Evolutionary conservation across 176 grass and related monocot genomes (phyloP).

Genomic region (Carex littledalei): DNA sequence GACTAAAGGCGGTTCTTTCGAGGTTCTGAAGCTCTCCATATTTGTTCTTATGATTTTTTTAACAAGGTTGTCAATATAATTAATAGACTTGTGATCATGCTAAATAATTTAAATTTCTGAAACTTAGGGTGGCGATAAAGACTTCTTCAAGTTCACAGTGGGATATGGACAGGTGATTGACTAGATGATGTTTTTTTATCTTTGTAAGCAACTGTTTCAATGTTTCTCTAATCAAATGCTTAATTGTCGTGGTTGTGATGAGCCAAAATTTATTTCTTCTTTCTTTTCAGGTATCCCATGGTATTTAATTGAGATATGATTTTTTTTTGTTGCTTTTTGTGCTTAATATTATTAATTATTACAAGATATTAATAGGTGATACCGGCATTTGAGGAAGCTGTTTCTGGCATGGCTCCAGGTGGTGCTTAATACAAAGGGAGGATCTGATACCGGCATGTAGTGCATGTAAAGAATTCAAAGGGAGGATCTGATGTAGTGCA

Average conservation of each 20-base stretch:
- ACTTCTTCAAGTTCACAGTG: conserved; percentile 87
- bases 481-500: too few relatives aligned
- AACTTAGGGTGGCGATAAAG: conserved; percentile 90
- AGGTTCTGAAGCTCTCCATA: conserved; percentile 40
- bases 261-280: neutral
- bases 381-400: conserved; percentile 97
- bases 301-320: neutral
- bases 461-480: too few relatives aligned
- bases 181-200: conserved; percentile 18
- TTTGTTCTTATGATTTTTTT: neutral
- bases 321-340: neutral
- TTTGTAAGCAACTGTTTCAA: neutral
- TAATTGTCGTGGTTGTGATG: neutral
- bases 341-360: neutral
- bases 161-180: conserved; percentile 73
- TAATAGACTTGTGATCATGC: neutral
- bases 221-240: neutral
- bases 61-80: neutral
- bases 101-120: conserved; percentile 3
- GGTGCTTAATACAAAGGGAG: too few relatives aligned
- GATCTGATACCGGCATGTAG: too few relatives aligned
- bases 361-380: conserved; percentile 52
- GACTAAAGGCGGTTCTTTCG: conserved; percentile 98
- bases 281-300: neutral
- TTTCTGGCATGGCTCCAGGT: conserved; percentile 65